Evolutionary conservation across 2,329 filamentous ascomycete genomes (phyloP).

Genomic region (Colletotrichum noveboracense): DNA sequence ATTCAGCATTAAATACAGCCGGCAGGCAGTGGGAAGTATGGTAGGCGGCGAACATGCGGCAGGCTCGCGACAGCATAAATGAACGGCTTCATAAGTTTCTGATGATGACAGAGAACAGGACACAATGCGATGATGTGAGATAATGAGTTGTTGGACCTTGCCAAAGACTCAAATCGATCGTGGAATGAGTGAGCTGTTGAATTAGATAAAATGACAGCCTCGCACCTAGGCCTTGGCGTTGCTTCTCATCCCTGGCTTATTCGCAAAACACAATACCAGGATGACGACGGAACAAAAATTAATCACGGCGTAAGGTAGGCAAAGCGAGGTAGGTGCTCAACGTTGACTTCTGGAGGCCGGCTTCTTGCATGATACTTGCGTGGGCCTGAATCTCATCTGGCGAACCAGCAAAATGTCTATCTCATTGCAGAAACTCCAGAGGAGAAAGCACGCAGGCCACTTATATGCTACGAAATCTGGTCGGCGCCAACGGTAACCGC

Average conservation of each 20-base stretch:
- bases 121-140: too few species aligned
- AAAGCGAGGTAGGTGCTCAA: background rate
- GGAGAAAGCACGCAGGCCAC: background rate
- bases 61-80: rapidly evolving
- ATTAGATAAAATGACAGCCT: background rate
- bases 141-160: too few species aligned
- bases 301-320: background rate
- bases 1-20: background rate
- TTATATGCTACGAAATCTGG: background rate
- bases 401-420: background rate
- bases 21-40: rapidly evolving
- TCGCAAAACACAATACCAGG: rapidly evolving
- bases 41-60: background rate
- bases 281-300: rapidly evolving
- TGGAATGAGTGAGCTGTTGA: background rate
- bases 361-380: background rate
- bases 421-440: background rate
- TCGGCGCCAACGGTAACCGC: background rate
- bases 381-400: background rate
- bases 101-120: background rate
- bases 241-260: background rate
- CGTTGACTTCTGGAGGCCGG: background rate
- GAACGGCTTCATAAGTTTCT: rapidly evolving
- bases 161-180: too few species aligned
- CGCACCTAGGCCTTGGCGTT: background rate